Evolutionary conservation across 2,329 filamentous ascomycete species (phyloP), one percentile per base, ranked within the genome.

Genomic region (Fusarium lyarnte): DNA sequence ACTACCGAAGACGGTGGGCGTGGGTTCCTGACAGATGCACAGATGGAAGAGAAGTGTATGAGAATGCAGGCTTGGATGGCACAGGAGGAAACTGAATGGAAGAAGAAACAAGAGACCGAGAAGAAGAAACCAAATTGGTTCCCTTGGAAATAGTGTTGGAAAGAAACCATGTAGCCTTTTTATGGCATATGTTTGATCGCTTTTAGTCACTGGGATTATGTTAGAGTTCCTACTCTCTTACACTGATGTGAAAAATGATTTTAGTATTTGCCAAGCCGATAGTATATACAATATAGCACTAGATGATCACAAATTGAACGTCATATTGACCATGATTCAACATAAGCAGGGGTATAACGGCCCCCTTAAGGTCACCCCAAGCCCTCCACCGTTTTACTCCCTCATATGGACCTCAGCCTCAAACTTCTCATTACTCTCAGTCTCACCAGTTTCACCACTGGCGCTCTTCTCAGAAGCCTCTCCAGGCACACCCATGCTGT

Each of bases 1-100:
- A 84, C 83, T 8, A 79, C 79, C 1, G 76, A 79, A 12, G 84
- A 87, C 63, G 85, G 83, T 2, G 84, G 84, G 0, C 79, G 80
- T 31, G 82, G 81, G 2, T 78, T 80, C 23, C 65, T 84, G 63
- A 82, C 76, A 21, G 79, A 82, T 49, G 77, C 79, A 5, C 77
- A 85, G 60, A 81, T 81, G 74, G 80, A 81, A 45, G 76, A 75
- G 63, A 81, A 79, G 63, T 76, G 77, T 8, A 80, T 79, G 80
- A 59, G 73, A 35, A 73, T 81, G 65, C 79, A 81, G 54, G 78
- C 77, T 21, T 70, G 77, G 51, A 80, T 81, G 77, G 79, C 68
- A 1, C 59, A 77, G 39, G 74, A 78, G 47, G 77, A 79, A 4
- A 67, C 72, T 6, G 73, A 79, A n/a, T 70, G 75, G 67, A 77